These are phyloP conservation scores for Sporothrix humicola DNA, from an alignment of 2,329 filamentous ascomycete species.

Conservation along the genomic window DNA sequence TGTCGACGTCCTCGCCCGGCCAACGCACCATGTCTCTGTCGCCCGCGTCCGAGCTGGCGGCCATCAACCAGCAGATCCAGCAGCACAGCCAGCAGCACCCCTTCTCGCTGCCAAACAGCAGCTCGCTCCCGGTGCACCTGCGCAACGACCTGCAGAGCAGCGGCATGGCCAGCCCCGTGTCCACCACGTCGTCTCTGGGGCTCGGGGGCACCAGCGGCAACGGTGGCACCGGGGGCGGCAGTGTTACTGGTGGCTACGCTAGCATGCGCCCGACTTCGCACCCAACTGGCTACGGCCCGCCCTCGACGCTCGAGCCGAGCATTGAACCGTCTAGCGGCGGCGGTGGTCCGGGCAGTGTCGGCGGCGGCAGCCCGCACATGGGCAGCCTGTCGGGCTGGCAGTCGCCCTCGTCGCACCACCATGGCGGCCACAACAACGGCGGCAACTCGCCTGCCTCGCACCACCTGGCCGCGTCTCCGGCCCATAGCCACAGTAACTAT, in stretches of 20 bases:
- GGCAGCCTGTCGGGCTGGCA: constrained; percentile 76
- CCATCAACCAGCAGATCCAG: constrained; percentile 71
- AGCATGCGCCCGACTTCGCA: constrained; percentile 79
- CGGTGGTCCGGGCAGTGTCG: constrained; percentile 60
- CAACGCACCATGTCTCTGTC: constrained; percentile 81
- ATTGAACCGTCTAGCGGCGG: constrained; percentile 67
- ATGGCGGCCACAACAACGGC: constrained; percentile 62
- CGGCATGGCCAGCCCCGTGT: constrained; percentile 68
- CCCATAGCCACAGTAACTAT: constrained; percentile 52
- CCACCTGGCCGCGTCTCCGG: constrained; percentile 29
- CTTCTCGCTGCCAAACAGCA: constrained; percentile 74
- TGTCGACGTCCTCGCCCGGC: constrained; percentile 83
- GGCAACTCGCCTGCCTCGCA: constrained; percentile 21
- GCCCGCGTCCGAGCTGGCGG: constrained; percentile 75
- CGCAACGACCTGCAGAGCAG: constrained; percentile 68
- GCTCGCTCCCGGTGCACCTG: constrained; percentile 81
- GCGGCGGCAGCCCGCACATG: constrained; percentile 87
- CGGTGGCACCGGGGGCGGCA: background rate
- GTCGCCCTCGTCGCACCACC: constrained; percentile 74
- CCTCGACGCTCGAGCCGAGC: constrained; percentile 83
- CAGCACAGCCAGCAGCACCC: constrained; percentile 43
- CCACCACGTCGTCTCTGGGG: constrained; percentile 57
- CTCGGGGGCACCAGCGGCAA: constrained; percentile 14
- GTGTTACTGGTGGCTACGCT: constrained; percentile 52
- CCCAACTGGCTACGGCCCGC: constrained; percentile 78